These are phyloP conservation scores for Leishmania major DNA, from an alignment of 208 protist species.

Conservation along the genomic window DNA sequence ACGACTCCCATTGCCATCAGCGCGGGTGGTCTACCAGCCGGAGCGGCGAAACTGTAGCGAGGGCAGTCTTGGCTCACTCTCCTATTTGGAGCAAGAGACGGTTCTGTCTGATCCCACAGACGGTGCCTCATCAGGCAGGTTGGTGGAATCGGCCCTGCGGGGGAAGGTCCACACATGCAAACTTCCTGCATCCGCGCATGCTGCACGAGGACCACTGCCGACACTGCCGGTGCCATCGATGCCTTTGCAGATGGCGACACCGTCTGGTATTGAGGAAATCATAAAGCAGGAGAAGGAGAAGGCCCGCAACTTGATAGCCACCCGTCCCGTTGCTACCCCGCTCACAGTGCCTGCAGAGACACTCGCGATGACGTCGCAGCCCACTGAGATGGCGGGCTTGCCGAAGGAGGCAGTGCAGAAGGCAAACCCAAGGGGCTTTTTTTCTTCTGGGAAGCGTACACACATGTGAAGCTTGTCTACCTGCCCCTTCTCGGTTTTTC, in stretches of 20 bases:
- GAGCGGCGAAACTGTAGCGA: not conserved
- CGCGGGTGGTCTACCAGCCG: not conserved
- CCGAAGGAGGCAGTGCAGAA: not conserved
- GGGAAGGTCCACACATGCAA: not conserved
- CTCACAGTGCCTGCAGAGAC: not conserved
- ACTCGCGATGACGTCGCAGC: not conserved
- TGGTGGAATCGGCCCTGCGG: too few relatives aligned
- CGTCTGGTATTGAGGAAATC: not conserved
- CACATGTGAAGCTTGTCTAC: not conserved
- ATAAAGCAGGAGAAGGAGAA: conserved; percentile 1
- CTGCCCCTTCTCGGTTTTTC: not conserved
- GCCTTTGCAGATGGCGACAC: not conserved
- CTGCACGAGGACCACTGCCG: not conserved
- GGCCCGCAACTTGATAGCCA: not conserved
- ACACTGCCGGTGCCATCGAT: not conserved
- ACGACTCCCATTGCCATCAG: not conserved
- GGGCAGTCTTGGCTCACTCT: not conserved
- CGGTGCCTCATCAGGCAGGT: not conserved
- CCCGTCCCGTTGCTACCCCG: too few relatives aligned
- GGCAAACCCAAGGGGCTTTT: conserved; percentile 5
- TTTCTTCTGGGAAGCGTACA: conserved; percentile 2
- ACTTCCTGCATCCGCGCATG: not conserved
- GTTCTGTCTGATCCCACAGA: not conserved
- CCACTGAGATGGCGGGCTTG: not conserved
- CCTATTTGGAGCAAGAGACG: not conserved